A percentile compares a stretch with the other conserved stretches of the same genome.
These are phyloP conservation scores for Batkoa obscura DNA, from an alignment of 371 early-diverging fungal species.

Conservation along the genomic window DNA sequence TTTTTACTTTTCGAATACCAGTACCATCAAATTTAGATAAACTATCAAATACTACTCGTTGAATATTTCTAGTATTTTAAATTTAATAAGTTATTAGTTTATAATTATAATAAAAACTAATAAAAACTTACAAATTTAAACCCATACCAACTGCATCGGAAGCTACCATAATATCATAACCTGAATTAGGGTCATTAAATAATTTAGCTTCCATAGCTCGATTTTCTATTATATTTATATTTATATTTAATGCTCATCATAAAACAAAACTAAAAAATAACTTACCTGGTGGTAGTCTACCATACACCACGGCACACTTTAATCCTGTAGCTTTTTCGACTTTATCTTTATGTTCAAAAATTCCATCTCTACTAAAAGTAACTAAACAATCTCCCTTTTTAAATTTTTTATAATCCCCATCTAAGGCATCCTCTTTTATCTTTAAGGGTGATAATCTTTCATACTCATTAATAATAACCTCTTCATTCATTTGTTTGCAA, in stretches of 20 bases:
- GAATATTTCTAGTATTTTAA: conserved; percentile 39
- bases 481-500: conserved; percentile 48
- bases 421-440: conserved; percentile 27
- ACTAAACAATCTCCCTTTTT: conserved; percentile 74
- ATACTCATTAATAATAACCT: conserved; percentile 58
- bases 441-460: conserved; percentile 52
- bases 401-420: conserved; percentile 30
- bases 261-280: background rate
- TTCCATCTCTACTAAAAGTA: conserved; percentile 59
- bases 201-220: conserved; percentile 70
- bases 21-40: conserved; percentile 63
- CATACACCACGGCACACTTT: conserved; percentile 84
- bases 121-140: conserved; percentile 50
- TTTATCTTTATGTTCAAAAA: conserved; percentile 50
- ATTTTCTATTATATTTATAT: conserved; percentile 32
- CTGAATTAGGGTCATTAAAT: conserved; percentile 72
- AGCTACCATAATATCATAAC: conserved; percentile 72
- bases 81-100: background rate
- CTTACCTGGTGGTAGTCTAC: conserved; percentile 66
- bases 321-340: conserved; percentile 59
- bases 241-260: background rate
- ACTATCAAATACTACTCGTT: conserved; percentile 61
- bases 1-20: conserved; percentile 20
- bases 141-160: conserved; percentile 97
- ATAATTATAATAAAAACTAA: background rate